A percentile compares a stretch with the other conserved stretches of the same genome.
These are phyloP conservation scores for Phyllosticta paracitricarpa DNA, from an alignment of 2,329 filamentous ascomycete genomes.

Conservation along the genomic window DNA sequence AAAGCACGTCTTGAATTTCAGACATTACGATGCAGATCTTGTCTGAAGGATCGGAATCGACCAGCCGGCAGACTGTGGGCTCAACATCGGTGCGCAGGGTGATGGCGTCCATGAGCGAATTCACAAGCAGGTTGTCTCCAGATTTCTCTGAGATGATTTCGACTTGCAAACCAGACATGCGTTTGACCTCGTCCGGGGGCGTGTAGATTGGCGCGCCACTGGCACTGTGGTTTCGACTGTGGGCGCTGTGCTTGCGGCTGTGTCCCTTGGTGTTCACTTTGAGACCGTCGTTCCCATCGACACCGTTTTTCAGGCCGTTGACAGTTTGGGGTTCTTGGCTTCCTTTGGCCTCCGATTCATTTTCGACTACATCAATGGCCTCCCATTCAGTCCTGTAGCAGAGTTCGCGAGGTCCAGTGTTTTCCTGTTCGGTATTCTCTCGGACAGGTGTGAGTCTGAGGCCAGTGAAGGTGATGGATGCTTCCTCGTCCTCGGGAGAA, in stretches of 20 bases:
- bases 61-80: background rate
- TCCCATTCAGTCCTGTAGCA: constrained; percentile 9
- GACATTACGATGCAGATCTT: constrained; percentile 2
- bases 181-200: background rate
- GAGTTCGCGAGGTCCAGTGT: background rate
- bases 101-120: background rate
- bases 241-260: background rate
- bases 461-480: background rate
- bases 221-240: background rate
- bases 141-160: background rate
- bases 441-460: constrained; percentile 3
- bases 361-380: background rate
- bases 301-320: background rate
- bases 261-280: background rate
- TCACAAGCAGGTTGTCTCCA: background rate
- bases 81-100: background rate
- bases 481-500: background rate
- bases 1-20: background rate
- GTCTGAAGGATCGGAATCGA: background rate
- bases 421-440: background rate
- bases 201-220: background rate
- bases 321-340: background rate
- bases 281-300: background rate
- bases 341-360: background rate
- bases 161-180: background rate